phyloP scores from a whole-genome alignment of 805 yeast species.

The Nakazawaea sp. region DNA sequence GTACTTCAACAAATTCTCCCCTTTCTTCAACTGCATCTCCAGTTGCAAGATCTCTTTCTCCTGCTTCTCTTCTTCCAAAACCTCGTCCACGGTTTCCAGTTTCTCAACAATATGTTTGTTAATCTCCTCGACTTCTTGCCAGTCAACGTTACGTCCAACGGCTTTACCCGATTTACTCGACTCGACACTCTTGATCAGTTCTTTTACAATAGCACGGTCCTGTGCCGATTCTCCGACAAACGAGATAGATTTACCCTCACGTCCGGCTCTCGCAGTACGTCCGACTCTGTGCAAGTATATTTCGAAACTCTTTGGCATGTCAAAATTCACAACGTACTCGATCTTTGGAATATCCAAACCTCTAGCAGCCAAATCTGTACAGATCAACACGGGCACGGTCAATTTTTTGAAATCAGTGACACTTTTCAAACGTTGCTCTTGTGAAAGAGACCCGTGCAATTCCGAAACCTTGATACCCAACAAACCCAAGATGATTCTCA shows the following conservation, averaged over 20 bases:
- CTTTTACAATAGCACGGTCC: conserved; percentile 88
- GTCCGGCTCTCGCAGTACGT: conserved; percentile 98
- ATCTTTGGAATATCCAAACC: conserved; percentile 99
- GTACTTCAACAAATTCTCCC: conserved; percentile 76
- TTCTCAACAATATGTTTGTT: conserved; percentile 56
- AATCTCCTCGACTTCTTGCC: conserved; percentile 74
- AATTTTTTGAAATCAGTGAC: conserved; percentile 78
- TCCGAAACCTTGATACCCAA: conserved; percentile 74
- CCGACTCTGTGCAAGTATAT: conserved; percentile 96
- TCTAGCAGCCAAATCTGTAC: conserved; percentile 98
- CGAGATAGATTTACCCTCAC: conserved; percentile 89
- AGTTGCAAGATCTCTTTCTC: conserved; percentile 84
- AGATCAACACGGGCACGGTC: conserved; percentile 78
- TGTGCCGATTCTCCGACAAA: conserved; percentile 88
- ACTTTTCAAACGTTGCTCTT: conserved; percentile 87
- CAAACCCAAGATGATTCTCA: conserved; percentile 70
- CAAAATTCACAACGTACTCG: conserved; percentile 89
- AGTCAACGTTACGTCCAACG: conserved; percentile 86
- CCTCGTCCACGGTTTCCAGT: conserved; percentile 59
- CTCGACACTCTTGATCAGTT: conserved; percentile 69
- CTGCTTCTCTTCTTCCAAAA: conserved; percentile 78
- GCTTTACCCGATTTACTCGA: conserved; percentile 46
- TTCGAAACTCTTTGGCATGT: conserved; percentile 91
- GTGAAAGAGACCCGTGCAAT: conserved; percentile 76
- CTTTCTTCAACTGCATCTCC: conserved; percentile 84